Percentiles rank a stretch among this genome's conserved stretches.
Conservation (phyloP, 768 basidiomycete genomes). For the Boletus fagicola region DNA sequence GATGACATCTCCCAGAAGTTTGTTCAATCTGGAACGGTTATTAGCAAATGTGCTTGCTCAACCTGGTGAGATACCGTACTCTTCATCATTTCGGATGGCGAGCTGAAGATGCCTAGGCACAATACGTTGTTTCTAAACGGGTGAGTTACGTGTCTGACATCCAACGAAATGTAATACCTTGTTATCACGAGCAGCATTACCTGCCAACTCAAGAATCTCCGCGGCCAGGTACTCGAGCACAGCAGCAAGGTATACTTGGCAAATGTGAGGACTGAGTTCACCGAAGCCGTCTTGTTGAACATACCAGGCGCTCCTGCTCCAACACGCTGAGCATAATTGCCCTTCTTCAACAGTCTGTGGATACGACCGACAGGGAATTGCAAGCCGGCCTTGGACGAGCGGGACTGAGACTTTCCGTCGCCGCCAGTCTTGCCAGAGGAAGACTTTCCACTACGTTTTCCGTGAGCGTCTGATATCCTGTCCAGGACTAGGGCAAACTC, state of each 20-base stretch:
- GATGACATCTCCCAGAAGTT: constrained; percentile 58
- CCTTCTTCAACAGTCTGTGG: constrained; percentile 71
- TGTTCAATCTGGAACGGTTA: constrained; percentile 43
- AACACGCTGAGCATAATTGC: constrained; percentile 70
- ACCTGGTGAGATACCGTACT: constrained; percentile 38
- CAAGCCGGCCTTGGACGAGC: constrained; percentile 62
- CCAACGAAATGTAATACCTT: constrained; percentile 35
- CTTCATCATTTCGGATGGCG: constrained; percentile 75
- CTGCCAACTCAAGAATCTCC: constrained; percentile 84
- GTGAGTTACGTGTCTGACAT: not conserved
- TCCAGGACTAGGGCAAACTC: constrained; percentile 21
- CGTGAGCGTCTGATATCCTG: not conserved
- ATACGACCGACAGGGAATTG: constrained; percentile 85
- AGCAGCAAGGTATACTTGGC: constrained; percentile 73
- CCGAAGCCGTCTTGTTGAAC: constrained; percentile 11
- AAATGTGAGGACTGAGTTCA: not conserved
- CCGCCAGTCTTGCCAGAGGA: constrained; percentile 47
- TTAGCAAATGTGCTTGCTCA: not conserved
- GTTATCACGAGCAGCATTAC: constrained; percentile 75
- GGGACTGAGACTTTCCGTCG: constrained; percentile 59
- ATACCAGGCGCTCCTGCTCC: constrained; percentile 66
- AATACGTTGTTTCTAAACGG: constrained; percentile 62
- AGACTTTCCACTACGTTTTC: constrained; percentile 42
- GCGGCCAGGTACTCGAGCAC: constrained; percentile 87
- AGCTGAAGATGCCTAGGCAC: constrained; percentile 76